phyloP scores from a whole-genome alignment of 2,329 filamentous ascomycete species.

The Fusarium sterilihyphosum region DNA sequence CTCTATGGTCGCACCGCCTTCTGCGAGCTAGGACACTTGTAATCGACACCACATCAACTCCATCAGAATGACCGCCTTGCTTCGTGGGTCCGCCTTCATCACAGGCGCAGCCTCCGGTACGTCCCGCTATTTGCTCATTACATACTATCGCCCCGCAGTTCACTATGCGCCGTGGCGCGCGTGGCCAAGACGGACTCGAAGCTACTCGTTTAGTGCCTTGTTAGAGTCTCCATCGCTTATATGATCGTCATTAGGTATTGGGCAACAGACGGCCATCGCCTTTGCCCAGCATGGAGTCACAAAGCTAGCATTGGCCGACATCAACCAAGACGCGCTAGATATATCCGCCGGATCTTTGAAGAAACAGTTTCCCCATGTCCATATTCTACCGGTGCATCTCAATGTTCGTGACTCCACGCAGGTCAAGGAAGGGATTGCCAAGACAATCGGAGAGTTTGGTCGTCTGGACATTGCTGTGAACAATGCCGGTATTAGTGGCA shows the following conservation, averaged over 20 bases:
- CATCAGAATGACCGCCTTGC: conserved; percentile 49
- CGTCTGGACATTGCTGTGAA: conserved; percentile 66
- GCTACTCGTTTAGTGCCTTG: background rate
- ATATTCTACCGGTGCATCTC: conserved; percentile 53
- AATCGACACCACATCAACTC: background rate
- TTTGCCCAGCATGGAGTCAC: conserved; percentile 60
- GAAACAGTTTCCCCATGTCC: conserved; percentile 51
- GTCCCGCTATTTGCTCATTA: conserved; percentile 19
- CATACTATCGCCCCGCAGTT: conserved; percentile 1
- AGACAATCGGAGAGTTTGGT: conserved; percentile 57
- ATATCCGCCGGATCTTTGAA: conserved; percentile 48
- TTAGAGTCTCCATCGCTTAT: background rate
- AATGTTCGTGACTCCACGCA: conserved; percentile 57
- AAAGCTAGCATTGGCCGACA: conserved; percentile 58
- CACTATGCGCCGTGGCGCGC: background rate
- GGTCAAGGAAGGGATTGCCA: conserved; percentile 55
- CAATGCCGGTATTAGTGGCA: conserved; percentile 62
- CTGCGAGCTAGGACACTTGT: background rate
- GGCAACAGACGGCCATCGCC: conserved; percentile 56
- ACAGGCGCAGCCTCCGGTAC: conserved; percentile 59
- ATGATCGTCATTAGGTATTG: conserved; percentile 54
- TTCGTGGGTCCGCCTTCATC: conserved; percentile 59
- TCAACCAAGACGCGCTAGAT: conserved; percentile 50
- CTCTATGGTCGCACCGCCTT: background rate
- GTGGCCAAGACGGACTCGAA: background rate